These are phyloP conservation scores for Talaromyces trachyspermus DNA, from an alignment of 495 filamentous ascomycete genomes.

Conservation along the genomic window DNA sequence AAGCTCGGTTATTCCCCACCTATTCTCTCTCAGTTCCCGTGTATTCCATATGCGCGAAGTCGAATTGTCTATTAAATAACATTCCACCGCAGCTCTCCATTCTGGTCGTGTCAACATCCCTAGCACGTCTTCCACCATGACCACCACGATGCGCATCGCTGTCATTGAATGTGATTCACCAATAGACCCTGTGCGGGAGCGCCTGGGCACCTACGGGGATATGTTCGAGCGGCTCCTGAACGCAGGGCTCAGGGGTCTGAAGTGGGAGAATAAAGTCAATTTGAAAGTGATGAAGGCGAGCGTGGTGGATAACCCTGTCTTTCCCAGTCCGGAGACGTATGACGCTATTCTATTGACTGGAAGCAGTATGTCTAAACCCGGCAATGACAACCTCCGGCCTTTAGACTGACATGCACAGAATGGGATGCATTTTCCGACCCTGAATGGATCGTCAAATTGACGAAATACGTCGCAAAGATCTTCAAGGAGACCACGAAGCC, in stretches of 20 bases:
- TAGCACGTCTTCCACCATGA: no score
- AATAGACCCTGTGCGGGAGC: slow-evolving; percentile 40
- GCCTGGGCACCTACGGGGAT: slow-evolving; percentile 62
- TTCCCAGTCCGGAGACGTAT: slow-evolving; percentile 57
- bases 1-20: no score
- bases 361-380: slow-evolving; percentile 49
- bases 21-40: no score
- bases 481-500: slow-evolving; percentile 48
- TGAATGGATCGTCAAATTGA: slow-evolving; percentile 65
- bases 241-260: slow-evolving; percentile 31
- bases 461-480: slow-evolving; percentile 51
- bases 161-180: slow-evolving; percentile 76
- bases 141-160: slow-evolving; percentile 68
- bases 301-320: slow-evolving; percentile 49
- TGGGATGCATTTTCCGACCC: slow-evolving; percentile 54
- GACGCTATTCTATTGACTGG: slow-evolving; percentile 76
- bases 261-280: slow-evolving; percentile 20
- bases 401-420: slow-evolving; percentile 21
- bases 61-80: no score
- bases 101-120: no score
- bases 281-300: slow-evolving; percentile 56
- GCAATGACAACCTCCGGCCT: neutral
- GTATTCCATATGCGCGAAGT: no score
- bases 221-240: slow-evolving; percentile 61
- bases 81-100: no score